Evolutionary conservation across 768 basidiomycete species (phyloP), one percentile per base, ranked within the genome.

Genomic region (Hericium coralloides): DNA sequence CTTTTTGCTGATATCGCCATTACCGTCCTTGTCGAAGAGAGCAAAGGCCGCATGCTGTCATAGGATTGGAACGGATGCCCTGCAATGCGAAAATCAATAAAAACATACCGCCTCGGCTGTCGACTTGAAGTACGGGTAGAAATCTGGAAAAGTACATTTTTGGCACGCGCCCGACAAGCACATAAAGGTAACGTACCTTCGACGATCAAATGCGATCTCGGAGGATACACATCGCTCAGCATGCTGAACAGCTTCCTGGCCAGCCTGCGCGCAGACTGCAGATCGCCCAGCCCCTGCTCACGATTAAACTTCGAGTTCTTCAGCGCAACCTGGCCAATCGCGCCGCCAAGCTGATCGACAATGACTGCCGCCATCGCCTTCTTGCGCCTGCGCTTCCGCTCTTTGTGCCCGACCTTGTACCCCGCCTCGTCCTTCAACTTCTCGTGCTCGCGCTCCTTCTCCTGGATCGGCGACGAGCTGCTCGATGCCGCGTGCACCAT

Each of bases 1-100:
- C 18, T 72, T 75, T 66, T 83, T 89, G 2, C 76, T 78, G 49
- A 91, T 85, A 62, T 91, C 89, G 10, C 88, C 89, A 64, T 92
- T 92, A n/a, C 78, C 83, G 66, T 90, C 89, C 66, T 84, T 86
- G 66, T 91, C 89, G 59, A 90, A 90, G 6, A 89, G 60, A 12
- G 73, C 70, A 60, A 90, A 91, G 10, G 85, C 85, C 25, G 78
- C 80, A 56, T 85, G 79, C 82, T 87, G 64, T 8, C 50, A 5
- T 5, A 12, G 54, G 23, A 15, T 17, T 49, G 12, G 8, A 23
- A 6, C 14, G 14, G 48, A 15, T 8, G 4, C 25, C 20, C 15
- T 25, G 17, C 20, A 25, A 50, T 14, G 3, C 7, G 4, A 50
- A 45, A 20, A 4, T 9, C 3, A 55, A 36, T 47, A 48, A 38